These are phyloP conservation scores for Chrysosporium keratinophilum DNA, from an alignment of 2,329 filamentous ascomycete genomes.

Conservation along the genomic window DNA sequence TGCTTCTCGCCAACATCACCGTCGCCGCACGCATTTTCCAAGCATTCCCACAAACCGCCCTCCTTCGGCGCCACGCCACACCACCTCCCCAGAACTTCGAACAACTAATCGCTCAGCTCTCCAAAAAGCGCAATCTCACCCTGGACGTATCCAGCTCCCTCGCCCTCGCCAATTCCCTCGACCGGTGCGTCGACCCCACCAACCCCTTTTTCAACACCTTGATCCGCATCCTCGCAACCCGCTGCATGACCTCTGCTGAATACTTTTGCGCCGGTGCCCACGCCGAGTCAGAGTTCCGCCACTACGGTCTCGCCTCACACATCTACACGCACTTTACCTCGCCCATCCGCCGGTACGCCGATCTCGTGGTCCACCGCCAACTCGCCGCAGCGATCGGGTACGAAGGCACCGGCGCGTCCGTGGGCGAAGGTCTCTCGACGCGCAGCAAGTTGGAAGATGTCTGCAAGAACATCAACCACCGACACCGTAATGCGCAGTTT, in stretches of 20 bases:
- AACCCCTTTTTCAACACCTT: constrained; percentile 98
- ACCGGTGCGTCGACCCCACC: constrained; percentile 63
- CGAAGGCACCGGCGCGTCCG: constrained; percentile 49
- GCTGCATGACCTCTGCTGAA: constrained; percentile 98
- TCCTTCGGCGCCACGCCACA: constrained; percentile 81
- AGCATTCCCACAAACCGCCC: constrained; percentile 87
- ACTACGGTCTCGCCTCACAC: constrained; percentile 90
- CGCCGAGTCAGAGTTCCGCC: constrained; percentile 84
- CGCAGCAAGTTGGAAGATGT: constrained; percentile 80
- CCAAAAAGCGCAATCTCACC: constrained; percentile 71
- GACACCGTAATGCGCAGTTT: constrained; percentile 93
- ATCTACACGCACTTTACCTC: constrained; percentile 99
- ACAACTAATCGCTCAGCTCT: constrained; percentile 81
- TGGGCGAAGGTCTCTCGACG: constrained; percentile 71
- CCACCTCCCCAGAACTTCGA: constrained; percentile 96
- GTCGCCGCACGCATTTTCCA: constrained; percentile 85
- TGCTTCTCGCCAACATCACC: constrained; percentile 94
- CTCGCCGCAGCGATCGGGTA: constrained; percentile 92
- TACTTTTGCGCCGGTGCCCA: constrained; percentile 96
- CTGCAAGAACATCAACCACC: constrained; percentile 96
- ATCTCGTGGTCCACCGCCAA: constrained; percentile 86
- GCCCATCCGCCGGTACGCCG: constrained; percentile 94
- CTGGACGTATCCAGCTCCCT: constrained; percentile 77
- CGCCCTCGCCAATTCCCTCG: constrained; percentile 86
- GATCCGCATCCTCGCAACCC: constrained; percentile 90